Conservation (phyloP, 2,329 filamentous ascomycete species). For the Claviceps africana region DNA sequence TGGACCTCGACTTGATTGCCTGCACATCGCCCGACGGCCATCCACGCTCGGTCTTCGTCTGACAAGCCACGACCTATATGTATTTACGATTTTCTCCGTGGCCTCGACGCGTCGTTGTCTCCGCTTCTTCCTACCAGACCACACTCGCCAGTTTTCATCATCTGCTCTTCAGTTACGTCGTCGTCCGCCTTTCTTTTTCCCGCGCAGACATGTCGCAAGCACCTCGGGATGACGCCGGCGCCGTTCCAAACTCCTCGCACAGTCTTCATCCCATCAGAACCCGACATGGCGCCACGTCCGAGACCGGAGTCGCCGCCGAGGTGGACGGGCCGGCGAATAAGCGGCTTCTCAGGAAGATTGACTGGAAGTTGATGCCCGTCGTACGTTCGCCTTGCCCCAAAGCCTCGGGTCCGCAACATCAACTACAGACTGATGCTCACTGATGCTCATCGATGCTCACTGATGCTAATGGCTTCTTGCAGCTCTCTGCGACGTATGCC, state of each 20-base stretch:
- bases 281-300: neutral
- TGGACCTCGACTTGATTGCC: too few relatives aligned
- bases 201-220: neutral
- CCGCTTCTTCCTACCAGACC: too few relatives aligned
- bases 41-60: too few relatives aligned
- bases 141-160: too few relatives aligned
- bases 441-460: too few relatives aligned
- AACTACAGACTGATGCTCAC: too few relatives aligned
- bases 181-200: too few relatives aligned
- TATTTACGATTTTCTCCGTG: too few relatives aligned
- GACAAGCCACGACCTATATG: too few relatives aligned
- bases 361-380: conserved; percentile 13
- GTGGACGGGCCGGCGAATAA: neutral
- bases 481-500: conserved; percentile 18
- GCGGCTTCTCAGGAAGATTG: conserved; percentile 5
- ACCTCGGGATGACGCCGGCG: neutral
- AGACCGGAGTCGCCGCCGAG: neutral
- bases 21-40: too few relatives aligned
- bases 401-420: neutral
- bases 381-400: conserved; percentile 4
- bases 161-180: too few relatives aligned
- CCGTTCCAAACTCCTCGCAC: neutral
- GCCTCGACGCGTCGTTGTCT: too few relatives aligned
- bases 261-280: neutral
- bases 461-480: neutral